Evolutionary conservation across 139 green algal genomes (phyloP), one percentile per base, ranked within the genome.

Genomic region (Ostreobium quekettii): DNA sequence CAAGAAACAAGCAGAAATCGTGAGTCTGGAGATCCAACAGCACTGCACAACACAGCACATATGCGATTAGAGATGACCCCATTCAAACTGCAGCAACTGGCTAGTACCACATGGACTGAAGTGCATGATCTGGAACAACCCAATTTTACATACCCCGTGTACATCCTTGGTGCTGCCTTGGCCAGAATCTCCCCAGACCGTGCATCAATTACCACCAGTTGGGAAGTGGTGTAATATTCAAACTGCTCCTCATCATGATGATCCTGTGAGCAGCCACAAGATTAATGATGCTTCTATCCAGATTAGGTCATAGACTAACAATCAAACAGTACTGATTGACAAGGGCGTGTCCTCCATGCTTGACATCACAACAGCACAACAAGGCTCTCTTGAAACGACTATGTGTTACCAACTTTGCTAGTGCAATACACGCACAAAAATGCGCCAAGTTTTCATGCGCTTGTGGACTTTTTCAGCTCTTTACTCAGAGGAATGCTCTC

Each of bases 161-260:
- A 96, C 67, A 96, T 72, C 2, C 83, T 76, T 22, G 77, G 59
- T 1, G 71, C 48, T 3, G 74, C 84, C 3, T 90, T 71, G 11
- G 24, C 24, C 3, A 53, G 74, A 33, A 82, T 62, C 56, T 85
- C 61, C 0, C 85, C 86, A 3, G 86, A 48, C 60, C 77, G 48
- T 38, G 92, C 47, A 28, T 85, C 64, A 22, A 95, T 59, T 3
- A 32, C 57, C 11, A 92, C 64, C 29, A 98, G 65, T 72, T 95
- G 67, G 1, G 71, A 80, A 5, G 60, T 86, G 61, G 71, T 80
- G 72, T 93, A 96, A 80, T 97, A 84, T 64, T 97, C 91, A 68
- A 98, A 95, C 73, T 93, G 67, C 33, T 85, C 74, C 53, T 82
- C 83, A 73, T 99, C 94, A 72, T 95, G 76, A 26, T 83, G 72